Evolutionary conservation across 441 rosid genomes (phyloP).

Genomic region (Erysimum pusillum): DNA sequence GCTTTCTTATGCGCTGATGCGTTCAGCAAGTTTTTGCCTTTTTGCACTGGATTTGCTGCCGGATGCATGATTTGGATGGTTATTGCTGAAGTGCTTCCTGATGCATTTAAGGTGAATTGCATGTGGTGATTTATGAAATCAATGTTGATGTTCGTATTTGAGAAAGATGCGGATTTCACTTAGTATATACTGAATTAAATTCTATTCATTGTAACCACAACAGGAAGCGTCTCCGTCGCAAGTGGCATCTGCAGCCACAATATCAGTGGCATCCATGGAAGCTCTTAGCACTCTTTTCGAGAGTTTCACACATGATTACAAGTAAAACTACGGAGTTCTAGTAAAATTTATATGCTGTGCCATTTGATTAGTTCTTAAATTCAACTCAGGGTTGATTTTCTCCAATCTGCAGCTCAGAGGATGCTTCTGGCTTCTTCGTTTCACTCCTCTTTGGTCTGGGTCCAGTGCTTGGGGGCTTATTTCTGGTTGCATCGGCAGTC

Average conservation of each 20-base stretch:
- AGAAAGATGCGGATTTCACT: constrained; percentile 27
- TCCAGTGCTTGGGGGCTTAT: constrained; percentile 86
- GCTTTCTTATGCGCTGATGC: constrained; percentile 97
- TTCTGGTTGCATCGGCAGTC: constrained; percentile 79
- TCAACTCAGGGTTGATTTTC: constrained; percentile 28
- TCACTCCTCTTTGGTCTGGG: constrained; percentile 98
- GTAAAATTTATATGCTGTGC: constrained; percentile 15
- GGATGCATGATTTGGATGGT: constrained; percentile 99
- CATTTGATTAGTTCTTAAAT: constrained; percentile 19
- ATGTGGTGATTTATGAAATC: constrained; percentile 8
- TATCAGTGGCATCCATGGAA: constrained; percentile 98
- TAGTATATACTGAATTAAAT: constrained; percentile 10
- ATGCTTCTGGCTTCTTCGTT: constrained; percentile 96
- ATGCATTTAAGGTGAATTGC: constrained; percentile 86
- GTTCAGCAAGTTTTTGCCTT: constrained; percentile 92
- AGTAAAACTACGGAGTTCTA: constrained; percentile 58
- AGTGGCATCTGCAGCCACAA: constrained; percentile 95
- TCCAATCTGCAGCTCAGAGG: constrained; percentile 80
- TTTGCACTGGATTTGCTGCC: constrained; percentile 99
- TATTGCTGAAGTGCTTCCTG: constrained; percentile 98
- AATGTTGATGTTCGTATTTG: constrained; percentile 14
- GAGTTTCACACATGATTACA: constrained; percentile 84
- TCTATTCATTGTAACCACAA: constrained; percentile 32
- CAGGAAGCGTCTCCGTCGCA: constrained; percentile 95
- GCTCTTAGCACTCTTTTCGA: constrained; percentile 83